These are phyloP conservation scores for Coniferiporia weirii DNA, from an alignment of 1,284 basidiomycete genomes.

Conservation along the genomic window DNA sequence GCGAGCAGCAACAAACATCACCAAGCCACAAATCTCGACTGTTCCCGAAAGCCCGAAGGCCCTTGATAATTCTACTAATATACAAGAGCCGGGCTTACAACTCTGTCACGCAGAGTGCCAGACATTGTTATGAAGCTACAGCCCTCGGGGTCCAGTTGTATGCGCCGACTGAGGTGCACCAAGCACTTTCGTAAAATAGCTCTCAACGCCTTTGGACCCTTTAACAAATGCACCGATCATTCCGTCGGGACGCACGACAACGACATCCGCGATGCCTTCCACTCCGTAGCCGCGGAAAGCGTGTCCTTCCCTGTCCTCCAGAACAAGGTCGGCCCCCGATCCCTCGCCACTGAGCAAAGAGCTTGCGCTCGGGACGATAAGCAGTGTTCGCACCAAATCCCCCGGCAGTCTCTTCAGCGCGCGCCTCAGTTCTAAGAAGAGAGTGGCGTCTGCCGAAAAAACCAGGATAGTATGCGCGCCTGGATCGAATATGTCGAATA, in stretches of 20 bases:
- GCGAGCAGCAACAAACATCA: too few species aligned
- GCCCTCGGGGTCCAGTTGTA: background rate
- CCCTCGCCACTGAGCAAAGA: background rate
- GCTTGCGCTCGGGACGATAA: background rate
- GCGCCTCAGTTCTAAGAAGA: background rate
- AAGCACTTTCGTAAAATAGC: background rate
- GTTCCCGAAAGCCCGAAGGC: too few species aligned
- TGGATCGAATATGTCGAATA: background rate
- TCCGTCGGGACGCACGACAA: slow-evolving; percentile 35
- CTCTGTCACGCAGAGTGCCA: too few species aligned
- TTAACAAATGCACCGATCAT: slow-evolving; percentile 3
- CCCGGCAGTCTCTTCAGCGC: background rate
- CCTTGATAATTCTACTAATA: too few species aligned
- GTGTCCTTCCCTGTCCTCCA: slow-evolving; percentile 34
- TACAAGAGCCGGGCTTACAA: too few species aligned
- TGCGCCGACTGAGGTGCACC: background rate
- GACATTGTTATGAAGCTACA: too few species aligned
- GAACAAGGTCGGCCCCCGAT: slow-evolving; percentile 24
- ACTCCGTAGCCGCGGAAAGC: slow-evolving; percentile 34
- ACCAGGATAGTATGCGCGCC: slow-evolving; percentile 18
- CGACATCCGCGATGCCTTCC: slow-evolving; percentile 26
- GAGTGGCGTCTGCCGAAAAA: slow-evolving; percentile 5
- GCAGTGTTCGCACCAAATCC: background rate
- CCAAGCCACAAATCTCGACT: too few species aligned
- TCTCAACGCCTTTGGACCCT: background rate